Percentiles rank a stretch among this genome's conserved stretches.
phyloP scores from a whole-genome alignment of 2,329 filamentous ascomycete genomes.

The Aspergillus versicolor region DNA sequence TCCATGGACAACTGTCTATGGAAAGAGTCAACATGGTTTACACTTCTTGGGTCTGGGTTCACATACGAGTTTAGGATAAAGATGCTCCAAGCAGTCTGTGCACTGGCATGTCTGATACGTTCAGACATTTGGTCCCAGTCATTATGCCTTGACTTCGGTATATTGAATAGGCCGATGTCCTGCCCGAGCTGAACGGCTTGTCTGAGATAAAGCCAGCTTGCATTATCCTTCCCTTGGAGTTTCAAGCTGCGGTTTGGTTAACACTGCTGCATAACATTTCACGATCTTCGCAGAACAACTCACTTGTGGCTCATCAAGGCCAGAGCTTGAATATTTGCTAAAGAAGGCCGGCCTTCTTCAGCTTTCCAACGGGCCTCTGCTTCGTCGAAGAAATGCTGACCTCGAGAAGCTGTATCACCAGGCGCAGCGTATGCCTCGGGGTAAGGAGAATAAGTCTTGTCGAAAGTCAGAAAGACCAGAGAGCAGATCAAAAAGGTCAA shows the following conservation, averaged over 20 bases:
- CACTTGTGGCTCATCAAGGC: constrained; percentile 34
- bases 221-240: constrained; percentile 25
- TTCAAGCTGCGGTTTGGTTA: constrained; percentile 27
- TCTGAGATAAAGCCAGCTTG: constrained; percentile 32
- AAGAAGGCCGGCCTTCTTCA: constrained; percentile 33
- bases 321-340: constrained; percentile 39
- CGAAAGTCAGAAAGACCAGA: constrained; percentile 6
- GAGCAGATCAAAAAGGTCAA: background rate
- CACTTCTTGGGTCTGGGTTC: too few species aligned
- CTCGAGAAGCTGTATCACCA: constrained; percentile 30
- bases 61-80: constrained; percentile 31
- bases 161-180: constrained; percentile 30
- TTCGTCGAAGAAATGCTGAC: constrained; percentile 35
- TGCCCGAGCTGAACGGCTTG: constrained; percentile 33
- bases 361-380: constrained; percentile 36
- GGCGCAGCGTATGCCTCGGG: constrained; percentile 29
- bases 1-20: constrained; percentile 31
- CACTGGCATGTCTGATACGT: constrained; percentile 22
- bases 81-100: constrained; percentile 32
- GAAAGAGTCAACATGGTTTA: constrained; percentile 8
- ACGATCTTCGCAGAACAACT: constrained; percentile 12
- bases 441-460: constrained; percentile 38
- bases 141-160: constrained; percentile 11
- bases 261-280: background rate
- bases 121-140: constrained; percentile 13